Conservation (phyloP, 2,329 filamentous ascomycete species). For the Aspergillus persii region DNA sequence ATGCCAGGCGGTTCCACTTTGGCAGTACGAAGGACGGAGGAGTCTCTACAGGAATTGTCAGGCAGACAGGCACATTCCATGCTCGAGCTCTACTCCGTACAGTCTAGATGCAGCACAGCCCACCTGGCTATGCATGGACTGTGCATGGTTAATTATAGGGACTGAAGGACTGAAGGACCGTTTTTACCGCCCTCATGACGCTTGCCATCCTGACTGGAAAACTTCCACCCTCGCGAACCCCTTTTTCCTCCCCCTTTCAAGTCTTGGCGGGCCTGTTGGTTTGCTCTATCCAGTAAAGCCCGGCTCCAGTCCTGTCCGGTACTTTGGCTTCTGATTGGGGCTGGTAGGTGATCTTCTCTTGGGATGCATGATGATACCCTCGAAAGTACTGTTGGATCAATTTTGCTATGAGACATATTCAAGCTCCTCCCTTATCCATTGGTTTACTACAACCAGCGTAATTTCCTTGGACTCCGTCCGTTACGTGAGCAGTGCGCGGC, state of each 20-base stretch:
- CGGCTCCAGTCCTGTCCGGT: not conserved
- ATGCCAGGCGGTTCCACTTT: constrained; percentile 14
- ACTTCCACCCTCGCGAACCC: not conserved
- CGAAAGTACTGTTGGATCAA: not conserved
- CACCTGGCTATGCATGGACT: not conserved
- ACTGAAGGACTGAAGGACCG: too few relatives aligned
- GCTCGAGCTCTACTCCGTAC: too few relatives aligned
- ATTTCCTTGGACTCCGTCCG: not conserved
- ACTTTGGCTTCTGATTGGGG: not conserved
- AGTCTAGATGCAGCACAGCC: too few relatives aligned
- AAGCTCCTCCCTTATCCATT: not conserved
- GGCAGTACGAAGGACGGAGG: too few relatives aligned
- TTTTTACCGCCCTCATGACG: too few relatives aligned
- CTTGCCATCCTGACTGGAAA: too few relatives aligned
- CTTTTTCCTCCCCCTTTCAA: not conserved
- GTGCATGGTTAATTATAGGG: not conserved
- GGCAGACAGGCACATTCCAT: too few relatives aligned
- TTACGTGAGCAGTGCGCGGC: not conserved
- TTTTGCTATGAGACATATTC: not conserved
- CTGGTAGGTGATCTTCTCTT: not conserved
- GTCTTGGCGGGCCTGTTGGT: not conserved
- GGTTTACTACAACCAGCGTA: not conserved
- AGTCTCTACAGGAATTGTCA: too few relatives aligned
- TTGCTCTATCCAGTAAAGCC: not conserved
- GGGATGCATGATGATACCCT: not conserved